Conservation (phyloP, 805 yeast species). For the Zygotorulaspora chibaensis region DNA sequence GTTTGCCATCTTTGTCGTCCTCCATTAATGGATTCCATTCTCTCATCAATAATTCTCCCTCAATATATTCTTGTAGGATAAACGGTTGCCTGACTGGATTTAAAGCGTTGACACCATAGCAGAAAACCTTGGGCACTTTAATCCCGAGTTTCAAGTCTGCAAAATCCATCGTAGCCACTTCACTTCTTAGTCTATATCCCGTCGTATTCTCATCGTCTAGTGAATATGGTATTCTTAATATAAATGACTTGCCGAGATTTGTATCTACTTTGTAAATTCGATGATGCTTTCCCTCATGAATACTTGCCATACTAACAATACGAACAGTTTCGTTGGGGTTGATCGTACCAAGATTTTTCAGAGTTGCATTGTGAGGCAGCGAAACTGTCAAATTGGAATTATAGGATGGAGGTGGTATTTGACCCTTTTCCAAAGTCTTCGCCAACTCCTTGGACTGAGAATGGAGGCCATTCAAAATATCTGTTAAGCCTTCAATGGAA, state of each 20-base stretch:
- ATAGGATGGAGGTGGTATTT: conserved; percentile 37
- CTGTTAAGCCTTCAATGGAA: conserved; percentile 70
- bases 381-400: conserved; percentile 40
- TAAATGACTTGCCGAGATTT: conserved; percentile 51
- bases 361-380: conserved; percentile 47
- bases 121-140: conserved; percentile 67
- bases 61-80: conserved; percentile 72
- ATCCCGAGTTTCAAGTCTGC: conserved; percentile 57
- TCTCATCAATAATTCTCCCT: conserved; percentile 81
- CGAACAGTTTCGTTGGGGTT: conserved; percentile 43
- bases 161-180: conserved; percentile 92
- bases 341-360: conserved; percentile 41
- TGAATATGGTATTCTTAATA: conserved; percentile 83
- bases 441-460: conserved; percentile 36
- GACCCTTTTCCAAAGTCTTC: conserved; percentile 22
- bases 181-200: conserved; percentile 70
- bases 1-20: conserved; percentile 43
- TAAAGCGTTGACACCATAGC: conserved; percentile 55
- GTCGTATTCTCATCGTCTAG: conserved; percentile 62
- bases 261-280: conserved; percentile 73
- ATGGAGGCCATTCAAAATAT: conserved; percentile 45
- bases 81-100: conserved; percentile 72
- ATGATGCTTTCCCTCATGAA: conserved; percentile 94
- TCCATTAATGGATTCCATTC: conserved; percentile 85
- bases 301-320: conserved; percentile 70